Conservation (phyloP, 1,139 yeast genomes). For the Saccharomyces hybrid region DNA sequence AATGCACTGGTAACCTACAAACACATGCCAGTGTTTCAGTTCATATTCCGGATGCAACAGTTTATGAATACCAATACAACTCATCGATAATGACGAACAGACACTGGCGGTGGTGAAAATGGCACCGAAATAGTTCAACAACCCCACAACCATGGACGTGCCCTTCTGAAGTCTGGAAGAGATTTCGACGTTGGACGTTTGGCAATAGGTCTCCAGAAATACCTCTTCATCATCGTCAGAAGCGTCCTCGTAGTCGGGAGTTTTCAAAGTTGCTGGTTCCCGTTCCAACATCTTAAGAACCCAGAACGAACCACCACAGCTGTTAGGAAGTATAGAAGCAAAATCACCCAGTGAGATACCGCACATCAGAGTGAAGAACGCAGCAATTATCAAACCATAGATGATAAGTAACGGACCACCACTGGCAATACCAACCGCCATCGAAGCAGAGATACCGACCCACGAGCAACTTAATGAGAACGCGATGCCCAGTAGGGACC, state of each 20-base stretch:
- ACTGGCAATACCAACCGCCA: conserved; percentile 41
- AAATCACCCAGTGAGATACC: conserved; percentile 47
- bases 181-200: conserved; percentile 23
- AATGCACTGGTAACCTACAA: conserved; percentile 37
- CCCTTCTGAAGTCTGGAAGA: conserved; percentile 35
- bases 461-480: conserved; percentile 49
- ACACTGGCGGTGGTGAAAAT: conserved; percentile 53
- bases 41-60: conserved; percentile 40
- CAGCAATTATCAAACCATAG: conserved; percentile 45
- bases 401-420: conserved; percentile 47
- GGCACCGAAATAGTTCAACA: conserved; percentile 39
- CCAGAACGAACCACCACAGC: conserved; percentile 61
- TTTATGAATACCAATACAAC: conserved; percentile 45
- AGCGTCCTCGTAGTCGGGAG: not conserved
- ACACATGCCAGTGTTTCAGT: conserved; percentile 45
- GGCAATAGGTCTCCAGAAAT: conserved; percentile 3
- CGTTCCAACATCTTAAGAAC: conserved; percentile 42
- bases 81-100: conserved; percentile 43
- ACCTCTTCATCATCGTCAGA: conserved; percentile 2
- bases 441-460: conserved; percentile 47
- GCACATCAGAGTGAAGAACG: conserved; percentile 40
- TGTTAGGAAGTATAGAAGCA: conserved; percentile 47
- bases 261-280: not conserved
- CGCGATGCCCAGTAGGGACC: conserved; percentile 47
- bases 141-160: conserved; percentile 12